phyloP scores from a whole-genome alignment of 2,329 filamentous ascomycete species.

The Didymella keratinophila region DNA sequence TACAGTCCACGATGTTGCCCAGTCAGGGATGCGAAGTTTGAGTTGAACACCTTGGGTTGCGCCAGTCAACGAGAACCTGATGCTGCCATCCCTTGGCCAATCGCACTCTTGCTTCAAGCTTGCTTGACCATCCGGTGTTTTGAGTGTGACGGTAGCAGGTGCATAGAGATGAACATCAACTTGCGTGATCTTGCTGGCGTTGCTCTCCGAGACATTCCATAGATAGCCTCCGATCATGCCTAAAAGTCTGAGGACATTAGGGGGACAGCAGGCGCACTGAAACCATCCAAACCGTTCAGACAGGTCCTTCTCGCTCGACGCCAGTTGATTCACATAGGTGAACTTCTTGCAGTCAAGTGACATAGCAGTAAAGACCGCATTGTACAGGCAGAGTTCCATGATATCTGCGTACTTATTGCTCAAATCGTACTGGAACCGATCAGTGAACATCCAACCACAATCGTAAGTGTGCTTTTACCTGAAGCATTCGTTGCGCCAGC shows the following conservation, averaged over 20 bases:
- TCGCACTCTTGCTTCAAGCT: constrained; percentile 4
- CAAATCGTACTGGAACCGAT: constrained; percentile 49
- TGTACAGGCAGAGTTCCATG: constrained; percentile 68
- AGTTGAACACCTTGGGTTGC: not conserved
- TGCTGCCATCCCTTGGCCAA: not conserved
- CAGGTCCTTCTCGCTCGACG: constrained; percentile 59
- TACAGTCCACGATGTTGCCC: constrained; percentile 2
- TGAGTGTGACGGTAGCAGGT: not conserved
- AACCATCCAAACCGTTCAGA: constrained; percentile 65
- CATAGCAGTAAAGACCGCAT: constrained; percentile 66
- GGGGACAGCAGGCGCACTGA: constrained; percentile 3
- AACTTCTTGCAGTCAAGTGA: constrained; percentile 64
- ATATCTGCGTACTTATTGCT: constrained; percentile 63
- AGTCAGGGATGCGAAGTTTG: constrained; percentile 10
- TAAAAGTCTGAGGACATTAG: constrained; percentile 2
- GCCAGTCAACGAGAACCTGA: constrained; percentile 4
- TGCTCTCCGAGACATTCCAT: constrained; percentile 1
- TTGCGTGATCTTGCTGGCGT: not conserved
- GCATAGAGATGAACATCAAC: constrained; percentile 6
- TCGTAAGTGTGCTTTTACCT: not conserved
- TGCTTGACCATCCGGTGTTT: not conserved
- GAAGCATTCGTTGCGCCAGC: constrained; percentile 10
- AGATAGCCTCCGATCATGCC: constrained; percentile 13
- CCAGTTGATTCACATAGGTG: constrained; percentile 68
- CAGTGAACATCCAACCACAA: not conserved